These are phyloP conservation scores for Pseudophaeomoniella oleicola DNA, from an alignment of 2,329 filamentous ascomycete species.

Conservation along the genomic window DNA sequence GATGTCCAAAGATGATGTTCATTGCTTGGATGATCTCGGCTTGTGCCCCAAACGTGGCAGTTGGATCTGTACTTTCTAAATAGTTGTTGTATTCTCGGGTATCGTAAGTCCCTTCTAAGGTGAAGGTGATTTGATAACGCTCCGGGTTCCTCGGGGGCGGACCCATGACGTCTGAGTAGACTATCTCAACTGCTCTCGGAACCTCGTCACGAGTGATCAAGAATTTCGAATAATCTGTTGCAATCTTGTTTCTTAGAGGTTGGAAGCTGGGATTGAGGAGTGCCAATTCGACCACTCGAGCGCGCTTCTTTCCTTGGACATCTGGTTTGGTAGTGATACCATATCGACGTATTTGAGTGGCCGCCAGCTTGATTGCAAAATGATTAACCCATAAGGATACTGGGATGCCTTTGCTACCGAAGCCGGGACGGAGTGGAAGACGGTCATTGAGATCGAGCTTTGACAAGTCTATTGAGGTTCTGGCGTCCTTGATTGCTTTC, in stretches of 20 bases:
- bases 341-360: background rate
- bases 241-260: background rate
- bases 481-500: background rate
- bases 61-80: background rate
- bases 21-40: slow-evolving; percentile 1
- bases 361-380: background rate
- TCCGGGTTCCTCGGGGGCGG: too few relatives aligned
- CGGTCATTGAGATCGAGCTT: too few relatives aligned
- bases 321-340: background rate
- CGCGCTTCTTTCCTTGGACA: background rate
- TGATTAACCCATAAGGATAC: background rate
- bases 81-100: background rate
- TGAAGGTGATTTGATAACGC: too few relatives aligned
- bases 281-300: background rate
- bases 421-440: background rate
- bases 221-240: background rate
- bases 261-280: background rate
- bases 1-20: slow-evolving; percentile 1
- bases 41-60: background rate
- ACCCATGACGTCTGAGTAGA: too few relatives aligned
- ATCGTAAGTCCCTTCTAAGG: background rate
- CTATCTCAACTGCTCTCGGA: too few relatives aligned
- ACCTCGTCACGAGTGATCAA: too few relatives aligned
- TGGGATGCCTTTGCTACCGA: background rate
- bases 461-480: too few relatives aligned